Evolutionary conservation across 768 basidiomycete genomes (phyloP).

Genomic region (Baorangia bicolor): DNA sequence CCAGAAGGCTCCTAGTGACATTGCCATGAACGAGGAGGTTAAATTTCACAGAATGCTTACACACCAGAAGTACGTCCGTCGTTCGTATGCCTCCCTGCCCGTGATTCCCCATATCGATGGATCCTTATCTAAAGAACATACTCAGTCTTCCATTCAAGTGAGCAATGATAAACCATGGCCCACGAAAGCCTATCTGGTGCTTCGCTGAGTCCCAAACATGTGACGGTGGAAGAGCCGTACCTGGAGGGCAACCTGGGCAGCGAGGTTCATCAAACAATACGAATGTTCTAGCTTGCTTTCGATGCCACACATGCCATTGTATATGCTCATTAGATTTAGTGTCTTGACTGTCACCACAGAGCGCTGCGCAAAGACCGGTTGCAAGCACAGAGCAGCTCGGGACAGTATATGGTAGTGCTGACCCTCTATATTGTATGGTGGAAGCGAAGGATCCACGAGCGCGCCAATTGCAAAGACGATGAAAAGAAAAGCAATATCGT

Average conservation of each 20-base stretch:
- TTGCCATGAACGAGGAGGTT: not conserved
- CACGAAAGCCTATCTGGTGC: constrained; percentile 15
- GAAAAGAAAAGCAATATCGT: constrained; percentile 49
- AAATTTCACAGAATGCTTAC: not conserved
- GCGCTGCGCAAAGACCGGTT: constrained; percentile 42
- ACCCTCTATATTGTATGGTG: constrained; percentile 49
- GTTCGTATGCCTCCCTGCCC: constrained; percentile 51
- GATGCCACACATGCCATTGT: constrained; percentile 53
- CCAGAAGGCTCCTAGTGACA: constrained; percentile 38
- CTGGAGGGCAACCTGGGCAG: constrained; percentile 47
- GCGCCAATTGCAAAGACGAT: constrained; percentile 49
- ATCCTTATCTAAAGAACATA: constrained; percentile 41
- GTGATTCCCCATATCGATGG: constrained; percentile 50
- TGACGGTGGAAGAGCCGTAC: constrained; percentile 29
- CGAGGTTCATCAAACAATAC: constrained; percentile 46
- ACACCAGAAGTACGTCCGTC: constrained; percentile 53
- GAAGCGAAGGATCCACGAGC: constrained; percentile 45
- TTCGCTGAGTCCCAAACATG: not conserved
- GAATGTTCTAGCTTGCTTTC: constrained; percentile 49
- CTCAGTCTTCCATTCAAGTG: constrained; percentile 3
- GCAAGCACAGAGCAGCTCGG: constrained; percentile 46
- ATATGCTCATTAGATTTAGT: constrained; percentile 52
- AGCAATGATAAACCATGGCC: not conserved
- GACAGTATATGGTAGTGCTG: constrained; percentile 51
- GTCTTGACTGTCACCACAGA: constrained; percentile 50